phyloP scores from a whole-genome alignment of 75 land plant species.

The Sequoia sempervirens region DNA sequence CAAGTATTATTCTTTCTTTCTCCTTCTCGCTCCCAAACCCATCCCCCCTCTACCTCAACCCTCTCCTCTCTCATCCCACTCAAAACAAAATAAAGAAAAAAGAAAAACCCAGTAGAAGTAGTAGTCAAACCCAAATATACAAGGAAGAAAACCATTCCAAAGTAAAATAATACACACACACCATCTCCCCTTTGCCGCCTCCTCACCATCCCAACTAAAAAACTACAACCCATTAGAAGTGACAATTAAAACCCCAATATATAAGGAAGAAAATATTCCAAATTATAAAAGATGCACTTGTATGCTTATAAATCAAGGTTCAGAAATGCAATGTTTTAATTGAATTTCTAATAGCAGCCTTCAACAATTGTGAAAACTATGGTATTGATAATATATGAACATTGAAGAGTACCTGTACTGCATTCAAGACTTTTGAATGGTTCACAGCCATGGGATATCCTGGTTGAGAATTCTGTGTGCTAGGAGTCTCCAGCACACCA shows the following conservation, averaged over 20 bases:
- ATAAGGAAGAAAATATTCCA: background rate
- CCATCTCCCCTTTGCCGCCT: background rate
- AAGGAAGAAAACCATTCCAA: no score
- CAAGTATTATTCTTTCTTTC: background rate
- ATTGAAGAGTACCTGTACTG: constrained; percentile 49
- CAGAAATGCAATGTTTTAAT: background rate
- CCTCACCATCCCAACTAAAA: background rate
- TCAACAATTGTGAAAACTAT: background rate
- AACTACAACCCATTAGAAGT: background rate
- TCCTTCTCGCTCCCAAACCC: background rate
- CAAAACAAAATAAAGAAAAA: no score
- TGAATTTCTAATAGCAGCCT: background rate
- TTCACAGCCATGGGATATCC: constrained; percentile 50
- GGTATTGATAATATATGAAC: background rate
- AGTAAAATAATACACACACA: no score
- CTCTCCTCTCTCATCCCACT: background rate
- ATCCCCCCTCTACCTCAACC: no score
- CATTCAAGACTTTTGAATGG: constrained; percentile 69
- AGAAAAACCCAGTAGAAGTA: no score
- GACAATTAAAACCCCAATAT: background rate
- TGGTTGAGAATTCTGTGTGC: constrained; percentile 34
- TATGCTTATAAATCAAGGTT: background rate
- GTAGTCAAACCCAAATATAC: no score
- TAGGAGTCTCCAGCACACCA: constrained; percentile 47
- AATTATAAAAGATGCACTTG: background rate